Percentiles rank a stretch among this genome's conserved stretches.
These are phyloP conservation scores for Iodosphaeria phyllophila DNA, from an alignment of 2,329 filamentous ascomycete species.

Conservation along the genomic window DNA sequence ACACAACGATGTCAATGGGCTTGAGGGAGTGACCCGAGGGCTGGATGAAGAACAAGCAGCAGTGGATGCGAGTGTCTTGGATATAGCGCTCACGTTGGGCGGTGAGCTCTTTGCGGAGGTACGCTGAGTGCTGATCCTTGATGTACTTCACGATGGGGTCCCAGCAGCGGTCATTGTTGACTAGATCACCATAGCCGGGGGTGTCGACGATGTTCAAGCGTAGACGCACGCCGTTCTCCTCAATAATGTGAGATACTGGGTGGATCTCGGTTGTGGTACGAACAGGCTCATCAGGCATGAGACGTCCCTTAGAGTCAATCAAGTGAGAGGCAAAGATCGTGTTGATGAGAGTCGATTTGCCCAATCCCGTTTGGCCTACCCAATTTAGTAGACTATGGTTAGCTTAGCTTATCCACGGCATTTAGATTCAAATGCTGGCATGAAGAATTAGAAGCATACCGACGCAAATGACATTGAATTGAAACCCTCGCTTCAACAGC, in stretches of 20 bases:
- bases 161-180: constrained; percentile 99
- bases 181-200: constrained; percentile 91
- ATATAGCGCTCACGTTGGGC: constrained; percentile 98
- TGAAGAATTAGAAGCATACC: constrained; percentile 43
- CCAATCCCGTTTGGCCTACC: constrained; percentile 87
- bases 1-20: constrained; percentile 96
- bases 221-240: constrained; percentile 96
- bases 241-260: constrained; percentile 93
- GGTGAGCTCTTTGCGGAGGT: constrained; percentile 97
- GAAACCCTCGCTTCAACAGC: constrained; percentile 97
- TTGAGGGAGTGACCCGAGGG: constrained; percentile 95
- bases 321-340: constrained; percentile 99
- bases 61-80: constrained; percentile 97
- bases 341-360: constrained; percentile 98
- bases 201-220: constrained; percentile 98
- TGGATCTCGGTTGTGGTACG: constrained; percentile 97
- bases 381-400: constrained; percentile 1
- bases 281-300: constrained; percentile 80
- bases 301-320: constrained; percentile 94
- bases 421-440: too few relatives aligned
- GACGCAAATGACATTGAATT: constrained; percentile 99
- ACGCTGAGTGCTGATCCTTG: constrained; percentile 99
- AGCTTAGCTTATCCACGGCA: constrained; percentile 1
- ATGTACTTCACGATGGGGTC: constrained; percentile 99
- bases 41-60: constrained; percentile 99